These are phyloP conservation scores for Boletus fagicola DNA, from an alignment of 768 basidiomycete genomes.

Conservation along the genomic window DNA sequence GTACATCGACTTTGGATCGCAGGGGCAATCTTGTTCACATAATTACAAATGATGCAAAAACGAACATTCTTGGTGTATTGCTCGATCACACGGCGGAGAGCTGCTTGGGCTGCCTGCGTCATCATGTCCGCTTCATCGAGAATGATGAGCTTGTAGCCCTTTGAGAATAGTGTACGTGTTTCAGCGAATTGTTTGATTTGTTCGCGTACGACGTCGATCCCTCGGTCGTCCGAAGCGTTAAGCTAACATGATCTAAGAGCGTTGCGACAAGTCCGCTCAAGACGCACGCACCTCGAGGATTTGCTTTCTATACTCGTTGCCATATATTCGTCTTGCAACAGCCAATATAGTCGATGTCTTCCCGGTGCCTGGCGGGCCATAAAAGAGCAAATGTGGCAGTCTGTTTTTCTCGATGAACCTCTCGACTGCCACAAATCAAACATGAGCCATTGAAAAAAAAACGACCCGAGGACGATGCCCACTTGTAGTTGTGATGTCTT, in stretches of 20 bases:
- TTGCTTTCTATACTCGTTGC: constrained; percentile 79
- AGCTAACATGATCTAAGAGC: constrained; percentile 49
- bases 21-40: constrained; percentile 98
- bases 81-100: constrained; percentile 94
- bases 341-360: constrained; percentile 98
- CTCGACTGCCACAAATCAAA: constrained; percentile 63
- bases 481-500: constrained; percentile 95
- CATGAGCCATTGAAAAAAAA: not conserved
- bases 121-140: constrained; percentile 99
- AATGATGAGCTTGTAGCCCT: constrained; percentile 96
- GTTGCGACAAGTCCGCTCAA: not conserved
- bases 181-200: constrained; percentile 99
- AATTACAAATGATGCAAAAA: constrained; percentile 99
- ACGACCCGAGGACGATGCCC: not conserved
- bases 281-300: constrained; percentile 75
- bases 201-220: constrained; percentile 97
- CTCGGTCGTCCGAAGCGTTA: constrained; percentile 97
- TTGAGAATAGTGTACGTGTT: constrained; percentile 86
- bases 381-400: constrained; percentile 92
- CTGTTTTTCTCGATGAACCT: constrained; percentile 95
- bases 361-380: constrained; percentile 97
- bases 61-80: constrained; percentile 98
- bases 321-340: constrained; percentile 93
- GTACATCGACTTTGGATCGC: constrained; percentile 99
- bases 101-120: constrained; percentile 96